A percentile compares a stretch with the other conserved stretches of the same genome.
Conservation (phyloP, 495 filamentous ascomycete genomes). For the Aspergillus cristatus region DNA sequence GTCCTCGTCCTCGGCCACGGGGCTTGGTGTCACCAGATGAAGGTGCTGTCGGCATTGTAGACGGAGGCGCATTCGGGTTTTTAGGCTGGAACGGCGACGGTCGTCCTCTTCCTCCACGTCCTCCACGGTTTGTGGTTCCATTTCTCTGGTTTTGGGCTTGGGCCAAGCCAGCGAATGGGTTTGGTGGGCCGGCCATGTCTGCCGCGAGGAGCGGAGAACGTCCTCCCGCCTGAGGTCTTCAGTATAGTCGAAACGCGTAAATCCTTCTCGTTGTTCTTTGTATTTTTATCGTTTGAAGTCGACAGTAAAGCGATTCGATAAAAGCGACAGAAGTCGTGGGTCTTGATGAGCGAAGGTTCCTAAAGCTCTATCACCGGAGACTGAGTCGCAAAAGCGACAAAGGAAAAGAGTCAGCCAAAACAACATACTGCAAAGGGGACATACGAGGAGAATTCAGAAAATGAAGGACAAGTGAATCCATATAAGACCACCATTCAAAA, state of each 20-base stretch:
- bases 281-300: too few relatives aligned
- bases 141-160: conserved; percentile 14
- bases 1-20: conserved; percentile 27
- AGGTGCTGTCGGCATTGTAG: too few relatives aligned
- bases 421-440: not conserved
- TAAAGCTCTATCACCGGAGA: conserved; percentile 9
- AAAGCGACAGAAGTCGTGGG: too few relatives aligned
- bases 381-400: conserved; percentile 14
- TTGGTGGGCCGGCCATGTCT: conserved; percentile 31
- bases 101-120: conserved; percentile 25
- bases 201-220: conserved; percentile 20
- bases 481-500: too few relatives aligned
- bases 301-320: too few relatives aligned
- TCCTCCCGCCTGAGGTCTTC: conserved; percentile 1
- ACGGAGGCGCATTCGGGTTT: conserved; percentile 5
- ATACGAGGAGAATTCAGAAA: too few relatives aligned
- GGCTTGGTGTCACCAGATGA: conserved; percentile 9
- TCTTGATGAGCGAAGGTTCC: conserved; percentile 5
- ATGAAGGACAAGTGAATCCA: too few relatives aligned
- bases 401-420: conserved; percentile 14
- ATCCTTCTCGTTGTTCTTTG: too few relatives aligned
- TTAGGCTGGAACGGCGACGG: conserved; percentile 15
- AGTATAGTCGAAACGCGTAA: too few relatives aligned
- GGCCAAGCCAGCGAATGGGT: conserved; percentile 21
- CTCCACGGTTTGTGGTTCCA: conserved; percentile 12